phyloP scores from a whole-genome alignment of 768 basidiomycete genomes.

The Rhodosporidiobolus odoratus region DNA sequence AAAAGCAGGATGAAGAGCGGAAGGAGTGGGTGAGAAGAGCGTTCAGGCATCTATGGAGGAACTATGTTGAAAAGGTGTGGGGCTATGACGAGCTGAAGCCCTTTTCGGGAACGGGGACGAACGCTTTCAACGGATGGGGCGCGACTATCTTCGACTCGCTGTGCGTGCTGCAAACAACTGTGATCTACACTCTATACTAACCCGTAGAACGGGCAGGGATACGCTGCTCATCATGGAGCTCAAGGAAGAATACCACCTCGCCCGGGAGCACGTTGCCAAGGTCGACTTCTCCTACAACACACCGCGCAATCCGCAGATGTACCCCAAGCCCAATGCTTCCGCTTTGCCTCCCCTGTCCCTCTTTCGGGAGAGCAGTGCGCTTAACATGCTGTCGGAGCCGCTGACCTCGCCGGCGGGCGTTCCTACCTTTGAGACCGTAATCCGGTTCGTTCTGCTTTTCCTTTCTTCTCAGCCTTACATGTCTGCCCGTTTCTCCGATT shows the following conservation, averaged over 20 bases:
- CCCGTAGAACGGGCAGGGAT: too few species aligned
- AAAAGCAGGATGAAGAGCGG: constrained; percentile 39
- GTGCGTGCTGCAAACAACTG: too few species aligned
- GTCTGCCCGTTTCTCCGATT: not conserved
- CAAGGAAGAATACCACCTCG: constrained; percentile 37
- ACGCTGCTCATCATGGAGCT: constrained; percentile 37
- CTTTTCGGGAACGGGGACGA: constrained; percentile 1
- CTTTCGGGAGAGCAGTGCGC: not conserved
- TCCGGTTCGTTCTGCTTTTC: constrained; percentile 38
- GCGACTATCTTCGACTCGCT: constrained; percentile 41
- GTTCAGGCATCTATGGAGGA: constrained; percentile 41
- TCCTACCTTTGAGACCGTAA: constrained; percentile 49
- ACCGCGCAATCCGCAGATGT: not conserved
- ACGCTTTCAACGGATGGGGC: constrained; percentile 40
- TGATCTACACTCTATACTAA: too few species aligned
- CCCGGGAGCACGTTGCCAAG: constrained; percentile 37
- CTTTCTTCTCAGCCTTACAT: not conserved
- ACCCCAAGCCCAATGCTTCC: not conserved
- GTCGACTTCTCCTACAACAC: constrained; percentile 38
- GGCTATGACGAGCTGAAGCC: constrained; percentile 43
- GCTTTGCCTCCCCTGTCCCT: not conserved
- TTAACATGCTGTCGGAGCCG: constrained; percentile 17
- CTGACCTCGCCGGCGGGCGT: constrained; percentile 28
- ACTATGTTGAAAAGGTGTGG: constrained; percentile 40
- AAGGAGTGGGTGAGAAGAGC: constrained; percentile 43